Conservation (phyloP, 352 stramenopile genomes). For the Blastocystis sp. region DNA sequence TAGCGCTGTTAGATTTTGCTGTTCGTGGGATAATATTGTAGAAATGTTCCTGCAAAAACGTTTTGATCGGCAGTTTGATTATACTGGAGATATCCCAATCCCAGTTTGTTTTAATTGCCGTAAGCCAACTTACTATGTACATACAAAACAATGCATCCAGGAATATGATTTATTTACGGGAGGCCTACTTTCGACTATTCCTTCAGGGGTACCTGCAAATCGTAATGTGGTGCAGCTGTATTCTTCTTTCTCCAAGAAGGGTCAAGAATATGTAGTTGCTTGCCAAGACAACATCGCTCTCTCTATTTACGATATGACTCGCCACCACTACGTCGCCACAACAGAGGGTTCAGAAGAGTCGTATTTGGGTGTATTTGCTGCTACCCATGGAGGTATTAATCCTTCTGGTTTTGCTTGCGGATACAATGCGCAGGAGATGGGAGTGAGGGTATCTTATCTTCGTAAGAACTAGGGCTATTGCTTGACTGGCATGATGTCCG, state of each 20-base stretch:
- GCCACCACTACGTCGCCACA: constrained; percentile 42
- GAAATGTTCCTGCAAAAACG: constrained; percentile 62
- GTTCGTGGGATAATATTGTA: background rate
- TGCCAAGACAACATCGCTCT: constrained; percentile 30
- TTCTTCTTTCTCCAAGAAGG: constrained; percentile 61
- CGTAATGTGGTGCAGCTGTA: constrained; percentile 14
- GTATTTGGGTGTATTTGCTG: background rate
- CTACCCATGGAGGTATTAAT: constrained; percentile 56
- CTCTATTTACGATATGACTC: constrained; percentile 57
- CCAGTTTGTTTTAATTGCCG: constrained; percentile 54
- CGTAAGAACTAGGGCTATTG: background rate
- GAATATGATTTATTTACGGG: constrained; percentile 63
- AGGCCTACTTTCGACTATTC: constrained; percentile 47
- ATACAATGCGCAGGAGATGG: background rate
- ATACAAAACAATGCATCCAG: constrained; percentile 60
- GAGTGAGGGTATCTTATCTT: background rate
- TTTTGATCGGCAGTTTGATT: constrained; percentile 63
- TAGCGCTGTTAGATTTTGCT: background rate
- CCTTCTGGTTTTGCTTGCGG: constrained; percentile 31
- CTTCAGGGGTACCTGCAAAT: constrained; percentile 29
- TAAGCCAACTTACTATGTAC: constrained; percentile 61
- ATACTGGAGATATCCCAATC: constrained; percentile 61
- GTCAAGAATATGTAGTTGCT: constrained; percentile 53
- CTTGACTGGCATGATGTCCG: constrained; percentile 46
- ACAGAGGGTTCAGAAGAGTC: background rate